Evolutionary conservation across 129 eudicot species (phyloP), one percentile per base, ranked within the genome.

Genomic region (Lonicera japonica): DNA sequence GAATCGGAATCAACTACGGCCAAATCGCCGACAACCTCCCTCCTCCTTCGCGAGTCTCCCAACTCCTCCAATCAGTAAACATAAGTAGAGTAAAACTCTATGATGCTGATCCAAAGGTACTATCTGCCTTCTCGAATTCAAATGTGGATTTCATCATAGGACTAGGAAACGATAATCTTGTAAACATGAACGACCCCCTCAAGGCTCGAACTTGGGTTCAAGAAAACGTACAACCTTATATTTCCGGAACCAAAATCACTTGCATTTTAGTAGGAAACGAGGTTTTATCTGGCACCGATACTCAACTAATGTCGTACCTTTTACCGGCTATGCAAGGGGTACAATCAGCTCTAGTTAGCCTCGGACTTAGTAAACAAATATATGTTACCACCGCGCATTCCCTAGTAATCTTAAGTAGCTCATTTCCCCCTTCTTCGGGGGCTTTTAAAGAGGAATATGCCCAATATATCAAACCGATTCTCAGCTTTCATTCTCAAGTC

Each of bases 341-440:
- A 51, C 59, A 91, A 36, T 39, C 51, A 15, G 96, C 96, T 25
- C 95, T 94, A 21, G 73, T 48, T 1, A 74, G 53, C 65, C 88
- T 88, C 54, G 95, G 95, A 7, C 65, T 94, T 20, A 55, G 54
- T 64, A 77, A 83, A 13, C 78, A 83, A 41, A 79, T 94, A 43
- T 78, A 72, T 13, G 94, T 94, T 15, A 85, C 99, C 5, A 82
- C 95, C 0, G 95, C 99, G 14, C 96, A 94, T 79, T 85, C 96
- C 10, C 76, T 77, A 39, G 92, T 72, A 19, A 80, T 94, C 29
- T 66, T 94, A 50, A 76, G 67, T 9, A 76, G 36, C 60, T 94
- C 99, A 1, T 88, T 63, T 64, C 99, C 99, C 1, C 96, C 99
- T 55, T 94, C 99, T 2, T 69, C 89, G 12, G 99, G 99, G n/a